These are phyloP conservation scores for Domatiomyces catenatus DNA, from an alignment of 2,329 filamentous ascomycete species.

Conservation along the genomic window DNA sequence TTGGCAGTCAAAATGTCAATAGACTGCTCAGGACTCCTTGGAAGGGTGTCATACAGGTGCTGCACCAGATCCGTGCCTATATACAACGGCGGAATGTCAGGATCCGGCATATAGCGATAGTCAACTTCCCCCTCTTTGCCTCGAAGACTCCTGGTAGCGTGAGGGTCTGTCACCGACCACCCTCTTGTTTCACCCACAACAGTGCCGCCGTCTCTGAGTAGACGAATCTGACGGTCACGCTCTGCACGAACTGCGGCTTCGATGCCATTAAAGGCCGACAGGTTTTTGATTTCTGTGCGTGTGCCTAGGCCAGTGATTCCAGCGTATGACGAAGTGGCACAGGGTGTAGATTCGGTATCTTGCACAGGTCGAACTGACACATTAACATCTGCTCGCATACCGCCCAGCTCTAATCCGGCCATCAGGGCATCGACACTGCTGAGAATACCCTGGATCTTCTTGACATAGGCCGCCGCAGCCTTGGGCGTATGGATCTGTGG, in stretches of 20 bases:
- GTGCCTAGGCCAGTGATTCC: slow-evolving; percentile 56
- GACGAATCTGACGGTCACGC: slow-evolving; percentile 67
- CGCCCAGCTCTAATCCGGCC: slow-evolving; percentile 83
- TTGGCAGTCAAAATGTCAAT: slow-evolving; percentile 44
- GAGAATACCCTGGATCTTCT: slow-evolving; percentile 72
- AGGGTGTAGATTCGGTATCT: slow-evolving; percentile 36
- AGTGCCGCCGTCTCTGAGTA: slow-evolving; percentile 58
- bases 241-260: slow-evolving; percentile 91
- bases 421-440: slow-evolving; percentile 71
- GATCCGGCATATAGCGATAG: slow-evolving; percentile 96
- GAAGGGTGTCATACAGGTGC: slow-evolving; percentile 48
- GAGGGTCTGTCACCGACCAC: slow-evolving; percentile 66
- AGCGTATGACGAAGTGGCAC: slow-evolving; percentile 34
- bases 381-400: slow-evolving; percentile 84
- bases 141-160: slow-evolving; percentile 63
- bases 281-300: slow-evolving; percentile 91
- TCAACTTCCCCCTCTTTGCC: slow-evolving; percentile 96
- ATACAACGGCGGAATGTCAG: slow-evolving; percentile 67
- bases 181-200: slow-evolving; percentile 81
- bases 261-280: slow-evolving; percentile 86
- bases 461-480: slow-evolving; percentile 74
- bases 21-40: slow-evolving; percentile 56
- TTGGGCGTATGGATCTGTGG: slow-evolving; percentile 76
- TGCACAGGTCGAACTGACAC: slow-evolving; percentile 52
- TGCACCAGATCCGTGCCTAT: slow-evolving; percentile 56